Percentiles rank a stretch among this genome's conserved stretches.
Conservation (phyloP, 2,329 filamentous ascomycete genomes). For the Geosmithia putterillii region DNA sequence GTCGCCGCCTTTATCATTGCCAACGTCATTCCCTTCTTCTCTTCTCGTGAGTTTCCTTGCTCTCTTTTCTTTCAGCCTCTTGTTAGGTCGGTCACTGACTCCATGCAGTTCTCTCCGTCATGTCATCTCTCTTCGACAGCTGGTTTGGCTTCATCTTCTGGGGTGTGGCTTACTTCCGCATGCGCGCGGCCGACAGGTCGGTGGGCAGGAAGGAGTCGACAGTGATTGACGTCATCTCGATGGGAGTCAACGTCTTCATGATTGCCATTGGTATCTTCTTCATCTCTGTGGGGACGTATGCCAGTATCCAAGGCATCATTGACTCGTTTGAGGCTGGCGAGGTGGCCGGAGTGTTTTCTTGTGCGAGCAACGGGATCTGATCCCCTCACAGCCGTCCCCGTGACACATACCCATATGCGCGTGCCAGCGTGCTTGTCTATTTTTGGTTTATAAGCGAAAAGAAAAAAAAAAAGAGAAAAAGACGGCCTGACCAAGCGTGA, state of each 20-base stretch:
- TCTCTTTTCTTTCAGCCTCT: not conserved
- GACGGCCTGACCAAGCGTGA: too few relatives aligned
- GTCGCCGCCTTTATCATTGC: conserved; percentile 85
- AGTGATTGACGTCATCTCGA: conserved; percentile 36
- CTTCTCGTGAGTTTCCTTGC: conserved; percentile 41
- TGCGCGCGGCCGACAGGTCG: conserved; percentile 51
- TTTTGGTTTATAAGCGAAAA: too few relatives aligned
- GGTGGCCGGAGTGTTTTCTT: conserved; percentile 65
- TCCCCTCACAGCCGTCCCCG: not conserved
- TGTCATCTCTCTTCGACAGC: conserved; percentile 84
- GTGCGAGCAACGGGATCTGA: conserved; percentile 53
- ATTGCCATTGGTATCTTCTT: conserved; percentile 71
- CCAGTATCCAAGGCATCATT: conserved; percentile 61
- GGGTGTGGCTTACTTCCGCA: conserved; percentile 69
- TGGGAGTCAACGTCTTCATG: conserved; percentile 59
- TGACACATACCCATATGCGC: too few relatives aligned
- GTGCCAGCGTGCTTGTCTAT: not conserved
- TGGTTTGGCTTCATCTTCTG: conserved; percentile 96
- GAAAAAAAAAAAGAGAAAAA: too few relatives aligned
- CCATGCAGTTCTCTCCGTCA: conserved; percentile 47
- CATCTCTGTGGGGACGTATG: conserved; percentile 71
- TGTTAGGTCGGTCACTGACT: not conserved
- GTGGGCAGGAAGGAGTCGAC: conserved; percentile 35
- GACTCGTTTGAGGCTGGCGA: conserved; percentile 52
- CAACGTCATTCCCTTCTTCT: conserved; percentile 89